These are phyloP conservation scores for Fusarium sp. DNA, from an alignment of 2,329 filamentous ascomycete species.

Conservation along the genomic window DNA sequence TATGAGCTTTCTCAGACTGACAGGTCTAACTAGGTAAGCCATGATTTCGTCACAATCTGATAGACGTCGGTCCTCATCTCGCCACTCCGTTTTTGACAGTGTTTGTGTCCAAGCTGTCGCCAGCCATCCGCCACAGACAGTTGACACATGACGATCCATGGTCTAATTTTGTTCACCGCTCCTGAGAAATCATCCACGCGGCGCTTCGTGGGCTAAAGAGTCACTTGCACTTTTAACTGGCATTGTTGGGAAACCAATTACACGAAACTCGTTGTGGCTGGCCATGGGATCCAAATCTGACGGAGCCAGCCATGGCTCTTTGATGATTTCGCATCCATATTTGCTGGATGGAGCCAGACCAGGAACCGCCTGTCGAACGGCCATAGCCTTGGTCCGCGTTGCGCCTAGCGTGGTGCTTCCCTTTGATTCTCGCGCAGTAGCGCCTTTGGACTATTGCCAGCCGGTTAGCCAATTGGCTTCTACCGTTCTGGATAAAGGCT, in stretches of 20 bases:
- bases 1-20: slow-evolving; percentile 28
- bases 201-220: slow-evolving; percentile 23
- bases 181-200: slow-evolving; percentile 20
- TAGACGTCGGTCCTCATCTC: slow-evolving; percentile 11
- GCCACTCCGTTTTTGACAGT: slow-evolving; percentile 21
- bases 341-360: slow-evolving; percentile 21
- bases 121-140: slow-evolving; percentile 33
- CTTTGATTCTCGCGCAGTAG: slow-evolving; percentile 32
- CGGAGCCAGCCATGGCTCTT: slow-evolving; percentile 27
- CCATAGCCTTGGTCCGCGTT: slow-evolving; percentile 30
- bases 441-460: slow-evolving; percentile 16
- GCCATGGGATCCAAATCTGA: slow-evolving; percentile 27
- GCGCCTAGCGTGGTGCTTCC: slow-evolving; percentile 29
- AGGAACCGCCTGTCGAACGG: slow-evolving; percentile 29
- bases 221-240: slow-evolving; percentile 28
- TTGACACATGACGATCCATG: slow-evolving; percentile 43
- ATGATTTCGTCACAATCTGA: slow-evolving; percentile 8
- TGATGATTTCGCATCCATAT: slow-evolving; percentile 9
- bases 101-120: slow-evolving; percentile 6
- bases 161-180: slow-evolving; percentile 46
- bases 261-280: slow-evolving; percentile 27
- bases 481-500: slow-evolving; percentile 10
- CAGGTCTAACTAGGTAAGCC: slow-evolving; percentile 1
- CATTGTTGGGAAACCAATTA: slow-evolving; percentile 26
- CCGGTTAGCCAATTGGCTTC: slow-evolving; percentile 25